Evolutionary conservation across 371 early-diverging fungal genomes (phyloP), one percentile per base, ranked within the genome.

Genomic region (Mucor velutinosus): DNA sequence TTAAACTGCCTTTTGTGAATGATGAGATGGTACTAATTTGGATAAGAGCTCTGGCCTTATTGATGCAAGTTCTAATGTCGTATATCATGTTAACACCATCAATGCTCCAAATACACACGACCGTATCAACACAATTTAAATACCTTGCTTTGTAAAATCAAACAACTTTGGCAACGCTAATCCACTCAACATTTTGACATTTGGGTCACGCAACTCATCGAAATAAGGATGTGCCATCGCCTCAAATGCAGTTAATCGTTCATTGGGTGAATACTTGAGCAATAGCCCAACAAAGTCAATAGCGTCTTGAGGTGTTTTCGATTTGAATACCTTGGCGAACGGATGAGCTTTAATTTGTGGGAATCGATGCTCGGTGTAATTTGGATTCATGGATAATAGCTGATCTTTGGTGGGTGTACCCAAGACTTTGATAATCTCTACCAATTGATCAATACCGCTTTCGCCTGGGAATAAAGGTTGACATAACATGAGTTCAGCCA

Each of bases 401-500:
- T 98, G 96, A 58, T 96, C 95, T 69, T 93, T 91, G n/a, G 95
- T 90, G 7, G 99, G 99, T n/a, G 99, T 99, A 39, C 99, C 99
- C 35, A 99, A 88, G 4, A 98, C 94, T 83, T 98, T 98, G 84
- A 99, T 99, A 75, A 99, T 99, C 79, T 99, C 99, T 27, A 99
- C 98, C 55, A 99, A 85, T 83, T 99, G 99, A 80, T 99, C 99
- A 65, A 99, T 98, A 57, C 99, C 98, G 65, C 96, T 95, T 76
- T 99, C 99, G n/a, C 99, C 99, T 8, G 98, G 96, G 90, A 99
- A 99, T 45, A 99, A 82, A 14, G 99, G 99, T 77, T 93, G 95
- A 29, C 97, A 93, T 39, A 96, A 86, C 85, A 98, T 92, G 67
- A 99, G 80, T 84, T 99, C 99, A 11, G 97, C 97, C 93, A 99